phyloP scores from a whole-genome alignment of 495 filamentous ascomycete genomes.

The Aspergillus steynii region DNA sequence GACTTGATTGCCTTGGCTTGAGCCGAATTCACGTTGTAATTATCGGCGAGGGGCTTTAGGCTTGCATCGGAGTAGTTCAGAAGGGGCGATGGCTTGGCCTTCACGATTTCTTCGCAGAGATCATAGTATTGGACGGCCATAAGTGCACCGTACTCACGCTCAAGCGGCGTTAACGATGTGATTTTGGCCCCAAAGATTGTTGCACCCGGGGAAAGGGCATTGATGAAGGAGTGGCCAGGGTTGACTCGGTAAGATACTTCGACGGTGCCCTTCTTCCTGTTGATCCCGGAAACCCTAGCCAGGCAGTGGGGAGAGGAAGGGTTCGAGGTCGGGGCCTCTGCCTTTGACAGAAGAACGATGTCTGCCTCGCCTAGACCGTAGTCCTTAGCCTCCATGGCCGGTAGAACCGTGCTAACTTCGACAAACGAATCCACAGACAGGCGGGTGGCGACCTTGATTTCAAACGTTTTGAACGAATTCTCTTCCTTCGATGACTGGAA shows the following conservation, averaged over 20 bases:
- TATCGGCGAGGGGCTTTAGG: conserved; percentile 63
- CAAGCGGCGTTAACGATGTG: conserved; percentile 84
- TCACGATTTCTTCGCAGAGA: conserved; percentile 84
- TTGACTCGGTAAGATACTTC: conserved; percentile 86
- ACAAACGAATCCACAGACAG: conserved; percentile 89
- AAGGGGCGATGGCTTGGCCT: conserved; percentile 84
- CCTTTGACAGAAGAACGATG: conserved; percentile 79
- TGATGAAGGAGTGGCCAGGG: conserved; percentile 56
- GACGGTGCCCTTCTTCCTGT: conserved; percentile 70
- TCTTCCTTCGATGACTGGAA: conserved; percentile 91
- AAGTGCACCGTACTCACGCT: conserved; percentile 91
- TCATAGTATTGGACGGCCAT: conserved; percentile 93
- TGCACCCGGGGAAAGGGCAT: conserved; percentile 54
- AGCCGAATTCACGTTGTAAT: conserved; percentile 82
- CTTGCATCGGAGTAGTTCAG: conserved; percentile 73
- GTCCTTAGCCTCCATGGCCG: conserved; percentile 67
- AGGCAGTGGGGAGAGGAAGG: conserved; percentile 73
- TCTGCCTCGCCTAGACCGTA: conserved; percentile 78
- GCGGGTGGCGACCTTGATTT: conserved; percentile 80
- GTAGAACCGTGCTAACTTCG: conserved; percentile 82
- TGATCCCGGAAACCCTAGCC: conserved; percentile 77
- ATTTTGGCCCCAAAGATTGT: conserved; percentile 77
- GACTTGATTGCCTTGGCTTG: conserved; percentile 93
- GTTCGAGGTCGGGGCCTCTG: conserved; percentile 61
- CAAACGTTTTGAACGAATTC: conserved; percentile 70